Percentiles rank a stretch among this genome's conserved stretches.
Conservation (phyloP, 1,284 basidiomycete species). For the Cronartium quercuum region DNA sequence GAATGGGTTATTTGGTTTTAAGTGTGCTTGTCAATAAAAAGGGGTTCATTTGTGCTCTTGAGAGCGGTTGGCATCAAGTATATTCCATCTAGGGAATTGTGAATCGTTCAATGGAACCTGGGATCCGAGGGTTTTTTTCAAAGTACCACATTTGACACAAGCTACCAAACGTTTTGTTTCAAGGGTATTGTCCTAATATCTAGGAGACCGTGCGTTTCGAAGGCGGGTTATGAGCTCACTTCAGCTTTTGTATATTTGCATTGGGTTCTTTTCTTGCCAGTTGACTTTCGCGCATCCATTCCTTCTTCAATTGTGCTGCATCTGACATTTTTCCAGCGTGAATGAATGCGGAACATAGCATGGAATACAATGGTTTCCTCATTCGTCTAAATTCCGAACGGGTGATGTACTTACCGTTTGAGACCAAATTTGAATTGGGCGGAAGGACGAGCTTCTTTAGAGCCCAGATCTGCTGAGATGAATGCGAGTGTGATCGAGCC, state of each 20-base stretch:
- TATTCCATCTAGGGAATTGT: no score
- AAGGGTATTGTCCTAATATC: neutral
- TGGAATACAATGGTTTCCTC: constrained; percentile 31
- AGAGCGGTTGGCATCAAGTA: no score
- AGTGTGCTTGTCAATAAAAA: no score
- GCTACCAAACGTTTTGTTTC: neutral
- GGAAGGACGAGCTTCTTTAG: constrained; percentile 8
- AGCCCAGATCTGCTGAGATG: constrained; percentile 9
- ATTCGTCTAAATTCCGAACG: constrained; percentile 33
- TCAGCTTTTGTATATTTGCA: neutral
- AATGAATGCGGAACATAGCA: constrained; percentile 22
- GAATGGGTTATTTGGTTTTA: no score
- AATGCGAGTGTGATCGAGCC: constrained; percentile 12
- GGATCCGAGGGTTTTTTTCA: neutral
- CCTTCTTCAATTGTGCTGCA: constrained; percentile 5
- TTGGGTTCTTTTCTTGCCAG: neutral
- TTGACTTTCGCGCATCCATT: constrained; percentile 24
- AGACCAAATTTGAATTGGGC: neutral
- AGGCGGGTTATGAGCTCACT: neutral
- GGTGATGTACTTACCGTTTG: neutral
- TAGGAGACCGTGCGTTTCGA: neutral
- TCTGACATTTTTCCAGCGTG: constrained; percentile 16
- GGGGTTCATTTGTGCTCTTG: no score
- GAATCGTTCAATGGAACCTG: neutral
- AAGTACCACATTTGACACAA: neutral